A percentile compares a stretch with the other conserved stretches of the same genome.
These are phyloP conservation scores for Didymosphaeria variabile DNA, from an alignment of 2,329 filamentous ascomycete genomes.

Conservation along the genomic window DNA sequence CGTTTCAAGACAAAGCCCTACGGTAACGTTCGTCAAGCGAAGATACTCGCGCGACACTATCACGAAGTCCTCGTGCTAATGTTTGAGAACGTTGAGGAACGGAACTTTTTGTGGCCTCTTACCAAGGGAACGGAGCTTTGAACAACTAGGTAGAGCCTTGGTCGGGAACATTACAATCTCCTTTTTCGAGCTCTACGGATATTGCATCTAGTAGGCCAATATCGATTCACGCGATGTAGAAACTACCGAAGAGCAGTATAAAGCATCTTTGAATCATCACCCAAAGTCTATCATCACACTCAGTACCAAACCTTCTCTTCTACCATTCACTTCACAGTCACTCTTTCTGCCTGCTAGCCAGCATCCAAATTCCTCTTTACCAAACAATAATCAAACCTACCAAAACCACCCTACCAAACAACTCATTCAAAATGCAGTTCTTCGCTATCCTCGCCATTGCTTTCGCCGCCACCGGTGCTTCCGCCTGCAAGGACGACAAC, in stretches of 20 bases:
- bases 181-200: background rate
- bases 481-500: slow-evolving; percentile 6
- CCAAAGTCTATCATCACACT: background rate
- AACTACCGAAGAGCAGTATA: background rate
- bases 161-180: background rate
- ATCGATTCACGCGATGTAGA: background rate
- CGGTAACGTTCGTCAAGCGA: background rate
- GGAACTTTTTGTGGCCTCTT: background rate
- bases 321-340: background rate
- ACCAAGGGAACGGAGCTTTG: background rate
- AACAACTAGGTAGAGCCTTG: background rate
- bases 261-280: background rate
- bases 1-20: background rate
- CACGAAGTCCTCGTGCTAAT: background rate
- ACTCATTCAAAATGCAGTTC: slow-evolving; percentile 1
- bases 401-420: background rate
- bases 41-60: background rate
- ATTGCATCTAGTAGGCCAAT: background rate
- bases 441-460: background rate
- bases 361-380: background rate
- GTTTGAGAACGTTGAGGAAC: background rate
- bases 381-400: background rate
- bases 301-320: background rate
- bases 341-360: background rate
- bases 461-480: background rate